Evolutionary conservation across 2,329 filamentous ascomycete species (phyloP).

Genomic region (Aureobasidium sp.): DNA sequence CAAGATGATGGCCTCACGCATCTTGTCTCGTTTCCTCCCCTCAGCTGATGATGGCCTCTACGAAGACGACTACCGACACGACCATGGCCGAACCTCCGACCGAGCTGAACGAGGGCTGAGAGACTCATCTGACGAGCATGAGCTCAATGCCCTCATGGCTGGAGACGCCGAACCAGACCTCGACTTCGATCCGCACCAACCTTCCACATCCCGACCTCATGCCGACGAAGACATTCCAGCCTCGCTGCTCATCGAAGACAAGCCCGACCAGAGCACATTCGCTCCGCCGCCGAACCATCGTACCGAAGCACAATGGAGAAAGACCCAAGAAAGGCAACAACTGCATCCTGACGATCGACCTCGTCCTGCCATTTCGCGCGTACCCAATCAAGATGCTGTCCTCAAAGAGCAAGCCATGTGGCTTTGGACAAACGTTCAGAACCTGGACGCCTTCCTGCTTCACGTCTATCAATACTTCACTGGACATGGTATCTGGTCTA

Average conservation of each 20-base stretch:
- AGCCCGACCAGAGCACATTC: not conserved
- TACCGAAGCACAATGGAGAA: slow-evolving; percentile 42
- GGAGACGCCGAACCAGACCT: slow-evolving; percentile 25
- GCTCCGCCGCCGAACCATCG: slow-evolving; percentile 14
- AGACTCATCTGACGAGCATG: slow-evolving; percentile 48
- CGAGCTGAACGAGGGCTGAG: slow-evolving; percentile 29
- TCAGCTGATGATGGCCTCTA: slow-evolving; percentile 30
- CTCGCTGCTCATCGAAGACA: slow-evolving; percentile 51
- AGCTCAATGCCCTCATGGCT: slow-evolving; percentile 48
- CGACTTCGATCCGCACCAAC: not conserved
- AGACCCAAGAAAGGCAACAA: slow-evolving; percentile 37
- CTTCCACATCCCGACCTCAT: not conserved
- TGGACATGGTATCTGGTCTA: slow-evolving; percentile 77
- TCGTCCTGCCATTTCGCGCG: slow-evolving; percentile 2
- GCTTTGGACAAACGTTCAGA: slow-evolving; percentile 86
- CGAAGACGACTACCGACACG: slow-evolving; percentile 30
- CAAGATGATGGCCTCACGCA: slow-evolving; percentile 43
- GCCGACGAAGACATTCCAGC: slow-evolving; percentile 45
- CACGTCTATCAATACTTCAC: slow-evolving; percentile 83
- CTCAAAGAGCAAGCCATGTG: slow-evolving; percentile 76
- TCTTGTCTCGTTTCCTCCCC: slow-evolving; percentile 42
- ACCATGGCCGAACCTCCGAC: slow-evolving; percentile 26
- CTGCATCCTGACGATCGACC: slow-evolving; percentile 25
- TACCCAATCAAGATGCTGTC: slow-evolving; percentile 25
- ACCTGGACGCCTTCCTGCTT: slow-evolving; percentile 77